phyloP scores from a whole-genome alignment of 1,284 basidiomycete species.

The Ustilago nuda region DNA sequence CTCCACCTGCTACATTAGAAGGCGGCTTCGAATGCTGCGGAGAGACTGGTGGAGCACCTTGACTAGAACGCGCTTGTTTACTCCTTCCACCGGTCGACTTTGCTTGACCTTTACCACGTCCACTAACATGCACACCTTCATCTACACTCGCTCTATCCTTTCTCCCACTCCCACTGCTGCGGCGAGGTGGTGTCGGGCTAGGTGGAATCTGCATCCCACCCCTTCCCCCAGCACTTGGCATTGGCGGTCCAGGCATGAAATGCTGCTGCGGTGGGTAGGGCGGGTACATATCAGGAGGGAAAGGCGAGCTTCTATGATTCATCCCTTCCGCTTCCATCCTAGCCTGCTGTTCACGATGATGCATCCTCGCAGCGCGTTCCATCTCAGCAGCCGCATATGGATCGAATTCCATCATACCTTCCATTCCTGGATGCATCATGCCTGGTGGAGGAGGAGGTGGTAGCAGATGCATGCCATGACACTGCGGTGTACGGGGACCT shows the following conservation, averaged over 20 bases:
- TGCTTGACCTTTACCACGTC: slow-evolving; percentile 24
- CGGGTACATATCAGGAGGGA: slow-evolving; percentile 45
- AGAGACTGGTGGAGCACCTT: slow-evolving; percentile 14
- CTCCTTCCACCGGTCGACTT: slow-evolving; percentile 23
- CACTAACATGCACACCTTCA: slow-evolving; percentile 19
- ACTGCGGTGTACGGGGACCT: slow-evolving; percentile 30
- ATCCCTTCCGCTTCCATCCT: slow-evolving; percentile 40
- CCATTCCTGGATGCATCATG: slow-evolving; percentile 36
- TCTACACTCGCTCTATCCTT: slow-evolving; percentile 31
- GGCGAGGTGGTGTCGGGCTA: slow-evolving; percentile 43
- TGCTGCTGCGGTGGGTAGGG: slow-evolving; percentile 44
- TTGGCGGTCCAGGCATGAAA: slow-evolving; percentile 21
- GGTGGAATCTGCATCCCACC: slow-evolving; percentile 21
- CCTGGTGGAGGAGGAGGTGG: slow-evolving; percentile 35
- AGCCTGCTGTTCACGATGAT: slow-evolving; percentile 49
- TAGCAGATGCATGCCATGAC: slow-evolving; percentile 36
- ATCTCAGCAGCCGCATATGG: slow-evolving; percentile 49
- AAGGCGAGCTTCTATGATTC: slow-evolving; percentile 43
- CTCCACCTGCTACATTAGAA: neutral
- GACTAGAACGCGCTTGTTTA: slow-evolving; percentile 32
- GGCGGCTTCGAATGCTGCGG: slow-evolving; percentile 8
- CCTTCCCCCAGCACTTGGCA: slow-evolving; percentile 5
- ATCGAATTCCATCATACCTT: slow-evolving; percentile 46
- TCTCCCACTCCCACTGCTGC: slow-evolving; percentile 19
- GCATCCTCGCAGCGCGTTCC: slow-evolving; percentile 49